phyloP scores from a whole-genome alignment of 768 basidiomycete genomes.

The Kwoniella sp. region DNA sequence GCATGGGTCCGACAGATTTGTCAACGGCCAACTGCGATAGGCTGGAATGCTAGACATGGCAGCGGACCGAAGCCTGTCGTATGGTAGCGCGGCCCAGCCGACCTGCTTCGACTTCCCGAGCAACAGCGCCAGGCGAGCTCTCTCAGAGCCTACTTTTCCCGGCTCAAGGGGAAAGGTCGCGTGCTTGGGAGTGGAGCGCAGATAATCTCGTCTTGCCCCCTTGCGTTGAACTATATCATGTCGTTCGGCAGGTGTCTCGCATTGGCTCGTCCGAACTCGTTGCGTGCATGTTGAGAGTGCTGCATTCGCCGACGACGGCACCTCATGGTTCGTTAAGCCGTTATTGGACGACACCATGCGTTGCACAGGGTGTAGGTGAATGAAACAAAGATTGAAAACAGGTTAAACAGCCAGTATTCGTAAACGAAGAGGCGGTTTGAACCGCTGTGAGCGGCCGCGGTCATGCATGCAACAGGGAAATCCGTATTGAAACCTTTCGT shows the following conservation, averaged over 20 bases:
- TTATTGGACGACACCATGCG: neutral
- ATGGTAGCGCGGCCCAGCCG: too few species aligned
- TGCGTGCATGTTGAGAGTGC: neutral
- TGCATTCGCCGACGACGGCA: neutral
- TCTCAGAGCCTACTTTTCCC: too few species aligned
- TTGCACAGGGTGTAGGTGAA: conserved; percentile 2
- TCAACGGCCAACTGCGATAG: neutral
- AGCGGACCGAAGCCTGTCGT: too few species aligned
- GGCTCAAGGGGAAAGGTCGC: too few species aligned
- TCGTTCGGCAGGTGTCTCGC: neutral
- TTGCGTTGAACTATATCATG: too few species aligned
- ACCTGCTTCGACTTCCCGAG: too few species aligned
- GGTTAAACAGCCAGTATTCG: too few species aligned
- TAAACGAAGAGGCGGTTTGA: neutral
- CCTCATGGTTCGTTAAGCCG: neutral
- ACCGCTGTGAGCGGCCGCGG: neutral
- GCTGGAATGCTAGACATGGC: neutral
- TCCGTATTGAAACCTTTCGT: neutral
- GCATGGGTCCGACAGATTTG: conserved; percentile 1
- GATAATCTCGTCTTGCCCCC: too few species aligned
- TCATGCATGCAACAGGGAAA: neutral
- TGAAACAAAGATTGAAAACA: neutral
- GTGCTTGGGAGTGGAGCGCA: too few species aligned
- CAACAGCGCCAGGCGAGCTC: too few species aligned
- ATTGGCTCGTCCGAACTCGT: neutral